Evolutionary conservation across 2,329 filamentous ascomycete genomes (phyloP).

Genomic region (Pestalotiopsis sp.): DNA sequence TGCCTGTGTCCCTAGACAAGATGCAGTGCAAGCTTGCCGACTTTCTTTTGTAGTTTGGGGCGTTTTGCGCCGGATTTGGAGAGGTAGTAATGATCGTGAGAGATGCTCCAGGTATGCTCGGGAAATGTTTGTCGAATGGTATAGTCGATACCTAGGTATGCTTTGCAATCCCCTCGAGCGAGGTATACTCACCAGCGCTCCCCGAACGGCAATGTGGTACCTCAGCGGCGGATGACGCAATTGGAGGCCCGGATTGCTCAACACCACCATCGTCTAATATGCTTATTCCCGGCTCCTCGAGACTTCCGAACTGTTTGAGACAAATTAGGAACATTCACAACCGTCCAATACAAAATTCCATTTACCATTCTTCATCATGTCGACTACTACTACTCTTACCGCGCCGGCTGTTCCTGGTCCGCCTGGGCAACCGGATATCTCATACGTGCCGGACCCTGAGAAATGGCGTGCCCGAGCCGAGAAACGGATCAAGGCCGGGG

Average conservation of each 20-base stretch:
- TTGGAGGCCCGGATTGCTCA: conserved; percentile 22
- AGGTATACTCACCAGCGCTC: background rate
- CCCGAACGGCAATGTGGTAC: background rate
- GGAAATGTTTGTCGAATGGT: background rate
- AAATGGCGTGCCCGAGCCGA: conserved; percentile 55
- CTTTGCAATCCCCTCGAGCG: background rate
- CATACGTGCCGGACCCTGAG: conserved; percentile 54
- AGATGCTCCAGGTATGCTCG: too few relatives aligned
- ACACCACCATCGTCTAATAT: background rate
- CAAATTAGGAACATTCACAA: background rate
- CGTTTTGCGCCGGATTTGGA: too few relatives aligned
- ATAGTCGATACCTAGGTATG: background rate
- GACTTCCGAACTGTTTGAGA: background rate
- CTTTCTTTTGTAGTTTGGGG: too few relatives aligned
- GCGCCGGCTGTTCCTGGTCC: conserved; percentile 27
- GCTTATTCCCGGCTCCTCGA: conserved; percentile 1
- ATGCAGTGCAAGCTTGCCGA: too few relatives aligned
- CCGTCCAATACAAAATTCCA: background rate
- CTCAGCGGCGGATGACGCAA: conserved; percentile 21
- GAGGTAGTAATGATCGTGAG: too few relatives aligned
- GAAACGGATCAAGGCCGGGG: conserved; percentile 42
- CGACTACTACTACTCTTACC: conserved; percentile 19
- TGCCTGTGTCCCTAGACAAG: too few relatives aligned
- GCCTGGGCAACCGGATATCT: conserved; percentile 58
- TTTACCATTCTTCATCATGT: background rate